These are phyloP conservation scores for Exsudoporus frostii DNA, from an alignment of 768 basidiomycete species.

Conservation along the genomic window DNA sequence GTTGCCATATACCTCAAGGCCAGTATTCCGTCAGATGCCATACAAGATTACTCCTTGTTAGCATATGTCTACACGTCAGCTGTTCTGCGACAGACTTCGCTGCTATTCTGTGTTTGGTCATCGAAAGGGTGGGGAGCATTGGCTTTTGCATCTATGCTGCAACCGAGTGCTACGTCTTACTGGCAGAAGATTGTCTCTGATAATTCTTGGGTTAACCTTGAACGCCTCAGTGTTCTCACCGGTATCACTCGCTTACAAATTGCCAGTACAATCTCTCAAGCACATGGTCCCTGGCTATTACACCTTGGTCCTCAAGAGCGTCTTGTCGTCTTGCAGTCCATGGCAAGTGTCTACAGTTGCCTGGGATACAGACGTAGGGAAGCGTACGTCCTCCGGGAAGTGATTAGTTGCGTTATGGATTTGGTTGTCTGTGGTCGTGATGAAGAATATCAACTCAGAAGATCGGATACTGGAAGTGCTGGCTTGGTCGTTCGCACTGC, in stretches of 20 bases:
- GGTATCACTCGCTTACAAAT: conserved; percentile 70
- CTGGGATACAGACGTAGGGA: conserved; percentile 88
- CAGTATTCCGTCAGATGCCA: conserved; percentile 47
- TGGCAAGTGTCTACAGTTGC: conserved; percentile 73
- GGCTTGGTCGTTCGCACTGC: conserved; percentile 50
- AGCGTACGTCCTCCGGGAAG: conserved; percentile 79
- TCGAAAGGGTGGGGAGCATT: conserved; percentile 86
- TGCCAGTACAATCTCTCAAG: conserved; percentile 58
- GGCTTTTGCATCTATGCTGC: conserved; percentile 73
- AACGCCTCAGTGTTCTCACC: conserved; percentile 65
- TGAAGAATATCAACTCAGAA: conserved; percentile 54
- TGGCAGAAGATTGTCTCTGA: conserved; percentile 57
- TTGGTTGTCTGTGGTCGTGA: conserved; percentile 82
- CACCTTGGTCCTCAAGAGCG: conserved; percentile 77
- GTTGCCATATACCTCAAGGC: conserved; percentile 57
- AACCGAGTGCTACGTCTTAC: conserved; percentile 56
- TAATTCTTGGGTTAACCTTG: conserved; percentile 50
- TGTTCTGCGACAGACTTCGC: conserved; percentile 67
- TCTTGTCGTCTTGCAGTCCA: conserved; percentile 63
- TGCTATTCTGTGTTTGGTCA: conserved; percentile 79
- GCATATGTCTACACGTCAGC: conserved; percentile 64
- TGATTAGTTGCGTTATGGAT: conserved; percentile 81
- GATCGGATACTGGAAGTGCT: conserved; percentile 33
- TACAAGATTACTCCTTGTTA: conserved; percentile 58
- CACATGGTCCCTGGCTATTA: conserved; percentile 85